A percentile compares a stretch with the other conserved stretches of the same genome.
Conservation (phyloP, 2,329 filamentous ascomycete genomes). For the Ceratocystiopsis minuta region DNA sequence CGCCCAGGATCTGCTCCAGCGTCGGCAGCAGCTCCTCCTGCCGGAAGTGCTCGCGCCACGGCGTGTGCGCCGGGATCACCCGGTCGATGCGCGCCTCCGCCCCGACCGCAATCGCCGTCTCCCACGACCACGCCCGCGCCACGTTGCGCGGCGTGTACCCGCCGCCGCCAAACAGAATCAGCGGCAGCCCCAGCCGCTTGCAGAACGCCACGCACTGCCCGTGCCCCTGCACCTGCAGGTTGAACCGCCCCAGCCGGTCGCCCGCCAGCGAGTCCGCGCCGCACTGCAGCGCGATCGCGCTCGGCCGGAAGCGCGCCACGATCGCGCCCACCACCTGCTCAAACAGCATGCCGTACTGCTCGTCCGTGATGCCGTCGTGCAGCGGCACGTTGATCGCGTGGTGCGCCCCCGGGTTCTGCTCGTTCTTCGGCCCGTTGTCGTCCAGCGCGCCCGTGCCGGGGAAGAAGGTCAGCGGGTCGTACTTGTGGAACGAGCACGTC, state of each 20-base stretch:
- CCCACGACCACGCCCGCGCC: conserved; percentile 89
- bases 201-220: conserved; percentile 80
- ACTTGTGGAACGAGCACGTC: conserved; percentile 93
- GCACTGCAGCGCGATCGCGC: conserved; percentile 85
- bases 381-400: conserved; percentile 83
- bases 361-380: conserved; percentile 78
- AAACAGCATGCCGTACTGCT: conserved; percentile 76
- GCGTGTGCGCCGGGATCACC: conserved; percentile 60
- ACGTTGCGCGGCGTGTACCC: conserved; percentile 96
- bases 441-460: conserved; percentile 78
- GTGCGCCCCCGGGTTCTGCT: conserved; percentile 73
- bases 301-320: conserved; percentile 69
- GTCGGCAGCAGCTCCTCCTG: conserved; percentile 78
- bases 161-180: conserved; percentile 83
- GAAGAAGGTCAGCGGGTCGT: conserved; percentile 69
- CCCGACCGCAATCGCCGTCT: conserved; percentile 78
- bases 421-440: conserved; percentile 66
- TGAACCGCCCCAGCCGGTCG: conserved; percentile 87
- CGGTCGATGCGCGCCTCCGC: conserved; percentile 51
- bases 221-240: conserved; percentile 88
- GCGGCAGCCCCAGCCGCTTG: conserved; percentile 61
- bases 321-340: conserved; percentile 61
- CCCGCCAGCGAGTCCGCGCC: conserved; percentile 89
- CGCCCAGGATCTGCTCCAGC: conserved; percentile 51
- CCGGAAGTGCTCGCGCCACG: conserved; percentile 77